These are phyloP conservation scores for Escovopsis weberi DNA, from an alignment of 2,329 filamentous ascomycete genomes.

Conservation along the genomic window DNA sequence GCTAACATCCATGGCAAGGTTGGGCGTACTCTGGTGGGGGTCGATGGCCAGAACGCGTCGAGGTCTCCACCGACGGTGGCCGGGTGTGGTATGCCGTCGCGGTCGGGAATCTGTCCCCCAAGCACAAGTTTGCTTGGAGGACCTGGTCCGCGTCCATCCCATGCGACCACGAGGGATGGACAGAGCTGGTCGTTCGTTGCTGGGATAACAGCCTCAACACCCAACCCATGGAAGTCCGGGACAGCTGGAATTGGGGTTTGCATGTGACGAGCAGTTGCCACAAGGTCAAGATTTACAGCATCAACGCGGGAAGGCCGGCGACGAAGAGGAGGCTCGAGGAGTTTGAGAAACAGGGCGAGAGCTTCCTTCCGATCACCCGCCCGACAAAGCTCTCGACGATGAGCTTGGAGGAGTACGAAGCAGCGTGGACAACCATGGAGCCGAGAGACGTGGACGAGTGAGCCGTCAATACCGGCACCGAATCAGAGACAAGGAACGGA, in stretches of 20 bases:
- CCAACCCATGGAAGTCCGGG: conserved; percentile 38
- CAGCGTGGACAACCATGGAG: conserved; percentile 14
- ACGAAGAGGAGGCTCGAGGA: conserved; percentile 36
- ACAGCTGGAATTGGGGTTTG: conserved; percentile 50
- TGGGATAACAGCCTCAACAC: conserved; percentile 51
- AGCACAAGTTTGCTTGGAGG: conserved; percentile 50
- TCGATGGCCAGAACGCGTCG: conserved; percentile 46
- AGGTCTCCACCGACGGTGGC: conserved; percentile 48
- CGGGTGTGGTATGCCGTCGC: conserved; percentile 51
- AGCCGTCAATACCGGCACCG: background rate
- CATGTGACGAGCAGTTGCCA: conserved; percentile 51
- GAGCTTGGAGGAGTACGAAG: conserved; percentile 32
- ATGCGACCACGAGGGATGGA: conserved; percentile 46
- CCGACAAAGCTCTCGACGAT: conserved; percentile 36
- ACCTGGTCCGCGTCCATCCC: conserved; percentile 49
- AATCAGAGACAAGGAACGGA: background rate
- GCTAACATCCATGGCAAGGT: conserved; percentile 17
- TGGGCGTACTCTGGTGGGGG: conserved; percentile 47
- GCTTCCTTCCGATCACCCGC: conserved; percentile 38
- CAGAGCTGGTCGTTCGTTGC: conserved; percentile 42
- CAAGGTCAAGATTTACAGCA: conserved; percentile 45
- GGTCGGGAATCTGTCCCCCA: conserved; percentile 42
- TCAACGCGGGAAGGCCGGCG: conserved; percentile 35
- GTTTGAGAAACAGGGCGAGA: conserved; percentile 32
- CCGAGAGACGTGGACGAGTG: conserved; percentile 13